Evolutionary conservation across 805 yeast genomes (phyloP).

Genomic region (Cephaloascus fragrans): DNA sequence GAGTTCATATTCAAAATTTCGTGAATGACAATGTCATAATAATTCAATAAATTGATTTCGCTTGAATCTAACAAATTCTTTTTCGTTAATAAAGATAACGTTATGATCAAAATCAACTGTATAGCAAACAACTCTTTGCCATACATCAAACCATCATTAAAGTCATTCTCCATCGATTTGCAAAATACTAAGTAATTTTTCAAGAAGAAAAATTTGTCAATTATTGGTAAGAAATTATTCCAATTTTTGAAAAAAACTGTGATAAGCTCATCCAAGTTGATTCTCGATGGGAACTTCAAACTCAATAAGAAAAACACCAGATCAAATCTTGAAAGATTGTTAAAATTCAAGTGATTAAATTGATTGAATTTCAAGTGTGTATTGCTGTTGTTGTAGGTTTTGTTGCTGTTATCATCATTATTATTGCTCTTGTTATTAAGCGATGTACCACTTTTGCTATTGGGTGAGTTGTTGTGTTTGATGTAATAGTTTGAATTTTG

Average conservation of each 20-base stretch:
- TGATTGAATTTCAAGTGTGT: slow-evolving; percentile 14
- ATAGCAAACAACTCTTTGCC: slow-evolving; percentile 51
- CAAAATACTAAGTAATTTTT: slow-evolving; percentile 42
- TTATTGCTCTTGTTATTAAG: slow-evolving; percentile 11
- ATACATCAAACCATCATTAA: slow-evolving; percentile 27
- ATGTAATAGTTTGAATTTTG: slow-evolving; percentile 18
- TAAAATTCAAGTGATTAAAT: slow-evolving; percentile 10
- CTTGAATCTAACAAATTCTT: slow-evolving; percentile 9
- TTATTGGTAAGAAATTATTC: slow-evolving; percentile 60
- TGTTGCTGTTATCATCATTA: no score
- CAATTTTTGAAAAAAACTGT: slow-evolving; percentile 68
- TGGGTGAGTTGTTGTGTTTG: neutral
- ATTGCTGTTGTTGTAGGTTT: slow-evolving; percentile 13
- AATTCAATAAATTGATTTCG: slow-evolving; percentile 18
- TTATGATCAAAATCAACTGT: slow-evolving; percentile 33
- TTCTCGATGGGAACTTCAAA: slow-evolving; percentile 37
- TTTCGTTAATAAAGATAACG: slow-evolving; percentile 37
- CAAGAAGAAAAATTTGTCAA: slow-evolving; percentile 63
- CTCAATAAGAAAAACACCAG: slow-evolving; percentile 3
- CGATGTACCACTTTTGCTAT: slow-evolving; percentile 6
- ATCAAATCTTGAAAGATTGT: slow-evolving; percentile 4
- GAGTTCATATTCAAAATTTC: slow-evolving; percentile 54
- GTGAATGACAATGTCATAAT: slow-evolving; percentile 52
- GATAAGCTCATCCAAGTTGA: slow-evolving; percentile 58
- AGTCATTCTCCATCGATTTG: slow-evolving; percentile 32